Evolutionary conservation across 495 filamentous ascomycete species (phyloP), one percentile per base, ranked within the genome.

Genomic region (Tuber magnatum): DNA sequence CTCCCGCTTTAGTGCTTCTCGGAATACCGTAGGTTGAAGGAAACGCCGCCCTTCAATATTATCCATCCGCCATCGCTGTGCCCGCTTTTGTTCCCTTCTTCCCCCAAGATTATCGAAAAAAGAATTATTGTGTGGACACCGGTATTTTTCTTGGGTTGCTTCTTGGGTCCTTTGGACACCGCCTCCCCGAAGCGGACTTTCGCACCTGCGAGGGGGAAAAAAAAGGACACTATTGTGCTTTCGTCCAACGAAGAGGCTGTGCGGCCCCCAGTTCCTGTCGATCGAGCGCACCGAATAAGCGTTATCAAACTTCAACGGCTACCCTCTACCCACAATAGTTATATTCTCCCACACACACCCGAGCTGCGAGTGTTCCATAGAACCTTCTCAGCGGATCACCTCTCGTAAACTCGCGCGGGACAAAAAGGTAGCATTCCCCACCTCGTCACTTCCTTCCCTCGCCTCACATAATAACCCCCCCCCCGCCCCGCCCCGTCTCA

Each of bases 401-500:
- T 65, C 56, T 4, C 35, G 28, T 65, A 35, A 35, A 35, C 56
- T 65, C 32, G 56, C 14, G 56, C 56, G 56, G 35, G 56, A 65
- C 56, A 65, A 65, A 65, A 65, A 65, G 56, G 56, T 65, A 65
- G 56, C 56, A 65, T 65, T 65, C 56, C 56, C 56, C 56, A 65
- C 56, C 56, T 65, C 56, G 56, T 65, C 56, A 65, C 56, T 78
- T 75, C 76, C 56, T 78, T 41, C 71, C 70, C 46, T 42, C 46
- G 61, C 61, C 28, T 46, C 40, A 20, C 65, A 40, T 39, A 12
- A 46, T 70, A 32, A 68, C 48, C 40, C 56, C 35, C 69, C n/a
- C n/a, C n/a, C n/a, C n/a, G n/a, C 40, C 56, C 69, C 71, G 38
- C 16, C 56, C 68, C 71, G 46, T 38, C 35, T 61, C 24, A 39